phyloP scores from a whole-genome alignment of 768 basidiomycete species.

The Kondoa subrosea region DNA sequence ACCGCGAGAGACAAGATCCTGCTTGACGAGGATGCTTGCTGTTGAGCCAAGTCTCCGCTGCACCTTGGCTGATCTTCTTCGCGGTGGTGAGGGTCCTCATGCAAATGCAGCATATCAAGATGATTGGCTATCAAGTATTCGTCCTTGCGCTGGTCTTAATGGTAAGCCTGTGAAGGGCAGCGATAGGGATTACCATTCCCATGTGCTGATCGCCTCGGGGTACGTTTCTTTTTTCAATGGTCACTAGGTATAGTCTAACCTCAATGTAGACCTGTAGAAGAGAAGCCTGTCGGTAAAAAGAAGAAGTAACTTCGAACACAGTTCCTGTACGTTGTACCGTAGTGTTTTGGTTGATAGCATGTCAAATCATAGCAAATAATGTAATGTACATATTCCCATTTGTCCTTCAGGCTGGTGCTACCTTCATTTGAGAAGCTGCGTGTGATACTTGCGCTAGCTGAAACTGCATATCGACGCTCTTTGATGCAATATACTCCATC shows the following conservation, averaged over 20 bases:
- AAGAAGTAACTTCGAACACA: background rate
- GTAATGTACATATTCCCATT: too few relatives aligned
- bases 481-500: background rate
- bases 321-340: background rate
- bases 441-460: too few relatives aligned
- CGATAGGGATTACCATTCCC: conserved; percentile 16
- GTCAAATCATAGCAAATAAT: too few relatives aligned
- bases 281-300: background rate
- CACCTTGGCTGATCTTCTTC: conserved; percentile 77
- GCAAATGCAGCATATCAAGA: conserved; percentile 50
- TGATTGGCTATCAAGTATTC: conserved; percentile 65
- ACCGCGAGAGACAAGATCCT: conserved; percentile 77
- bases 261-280: background rate
- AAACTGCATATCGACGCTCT: background rate
- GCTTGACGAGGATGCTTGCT: conserved; percentile 81
- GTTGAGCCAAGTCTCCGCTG: conserved; percentile 77
- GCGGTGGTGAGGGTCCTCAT: conserved; percentile 43
- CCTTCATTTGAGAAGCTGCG: too few relatives aligned
- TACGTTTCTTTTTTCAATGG: too few relatives aligned
- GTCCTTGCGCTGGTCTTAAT: conserved; percentile 39
- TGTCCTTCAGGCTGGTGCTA: too few relatives aligned
- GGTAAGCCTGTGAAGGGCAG: conserved; percentile 3
- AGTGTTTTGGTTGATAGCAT: background rate
- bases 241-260: too few relatives aligned
- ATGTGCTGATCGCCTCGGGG: conserved; percentile 11